Base-by-base conservation (phyloP, 2,329 filamentous ascomycete genomes). In the Fusarium sp. region DNA sequence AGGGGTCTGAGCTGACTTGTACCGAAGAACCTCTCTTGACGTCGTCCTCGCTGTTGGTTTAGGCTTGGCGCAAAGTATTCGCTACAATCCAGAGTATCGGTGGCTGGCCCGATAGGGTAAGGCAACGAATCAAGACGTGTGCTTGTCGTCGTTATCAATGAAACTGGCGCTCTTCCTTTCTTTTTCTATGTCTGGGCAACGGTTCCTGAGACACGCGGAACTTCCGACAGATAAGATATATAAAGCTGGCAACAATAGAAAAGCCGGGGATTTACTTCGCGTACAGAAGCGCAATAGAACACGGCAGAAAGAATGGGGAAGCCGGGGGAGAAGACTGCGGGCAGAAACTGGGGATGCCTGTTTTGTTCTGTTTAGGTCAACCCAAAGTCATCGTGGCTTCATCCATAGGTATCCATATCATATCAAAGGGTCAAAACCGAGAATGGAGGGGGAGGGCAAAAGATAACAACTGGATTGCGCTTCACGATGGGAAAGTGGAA, bases 131-230 rank as follows among this genome's bases (percentile, higher is more conserved):
- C 17, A 61, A 31, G 56, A 38, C 42, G 14, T 20, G 38, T 49
- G 44, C 24, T 22, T 44, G 31, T 13, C n/a, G 34, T 10, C 62
- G 66, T 74, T 75, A 74, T 74, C 72, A 74, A 67, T 72, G 56
- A 58, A 54, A 38, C 28, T 18, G 42, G 40, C 44, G 56, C 42
- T 50, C 22, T 42, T 40, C 40, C 59, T 67, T 61, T 54, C 54
- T 52, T 31, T 56, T 66, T 56, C 43, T 46, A 45, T 42, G 38
- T 36, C 38, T 53, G 42, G 31, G 24, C 34, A 33, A 33, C n/a
- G 49, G 53, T 66, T 52, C 50, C 45, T 68, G 43, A 61, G 33
- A 24, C 33, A 24, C 58, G 52, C 45, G 34, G 39, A 26, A 40
- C 48, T 68, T 51, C 24, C 24, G 34, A 52, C 38, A 31, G 53